Base-by-base conservation (phyloP, 2,329 filamentous ascomycete species). In the Sporothrix brunneoviolacea region DNA sequence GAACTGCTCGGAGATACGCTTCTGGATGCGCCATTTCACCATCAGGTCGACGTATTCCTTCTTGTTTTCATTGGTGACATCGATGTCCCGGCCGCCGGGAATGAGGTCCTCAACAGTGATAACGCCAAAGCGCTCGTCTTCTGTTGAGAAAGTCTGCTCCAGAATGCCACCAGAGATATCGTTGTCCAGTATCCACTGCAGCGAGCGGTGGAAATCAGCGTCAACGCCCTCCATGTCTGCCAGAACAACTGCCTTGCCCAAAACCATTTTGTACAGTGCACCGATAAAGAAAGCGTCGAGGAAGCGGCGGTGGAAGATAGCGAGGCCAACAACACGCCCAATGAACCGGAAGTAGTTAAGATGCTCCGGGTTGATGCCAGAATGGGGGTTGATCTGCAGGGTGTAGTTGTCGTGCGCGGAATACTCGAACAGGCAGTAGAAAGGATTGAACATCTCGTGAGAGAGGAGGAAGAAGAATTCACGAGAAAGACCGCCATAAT, bases 291-390 rank as follows among this genome's bases (percentile, higher is more conserved):
- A 98, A 30, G 93, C 94, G 66, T 98, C 93, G 57, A 98, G 73
- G 78, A 98, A 98, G 45, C 93, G 84, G 52, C 93, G 82, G 70
- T 98, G 93, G 83, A 98, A 98, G 63, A 98, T 98, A 54, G 93
- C 91, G 60, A 98, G 70, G 54, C 93, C 93, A 53, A 98, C 93
- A 24, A 98, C 93, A 54, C 93, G 88, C 43, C 93, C 93, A 63
- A 98, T 98, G 65, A 98, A 98, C 70, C 95, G 97, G 82, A 98
- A 98, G 73, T 97, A 98, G 68, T 96, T 97, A 62, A 98, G 75
- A 80, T 98, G 93, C 71, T 98, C 93, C 1, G 93, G 93, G 70
- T 98, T 98, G 71, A 98, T 97, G 57, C 93, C 93, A 18, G 93
- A 98, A 69, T 98, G 93, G 40, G 93, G 93, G 73, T 98, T 98